phyloP scores from a whole-genome alignment of 73 alveolate genomes.

The Paramecium sonneborni region DNA sequence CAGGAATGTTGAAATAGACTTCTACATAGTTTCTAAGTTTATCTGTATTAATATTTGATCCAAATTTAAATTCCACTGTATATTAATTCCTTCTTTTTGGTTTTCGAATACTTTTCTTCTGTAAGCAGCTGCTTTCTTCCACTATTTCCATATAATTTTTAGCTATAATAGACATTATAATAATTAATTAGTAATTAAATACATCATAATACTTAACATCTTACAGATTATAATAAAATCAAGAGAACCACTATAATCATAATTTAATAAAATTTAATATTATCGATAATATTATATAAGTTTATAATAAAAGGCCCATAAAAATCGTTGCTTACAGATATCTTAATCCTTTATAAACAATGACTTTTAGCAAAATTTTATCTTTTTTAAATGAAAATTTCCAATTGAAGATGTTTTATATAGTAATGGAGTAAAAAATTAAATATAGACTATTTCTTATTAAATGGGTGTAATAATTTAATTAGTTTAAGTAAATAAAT shows the following conservation, averaged over 20 bases:
- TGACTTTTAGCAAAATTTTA: not conserved
- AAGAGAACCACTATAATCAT: not conserved
- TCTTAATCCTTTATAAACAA: not conserved
- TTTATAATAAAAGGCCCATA: not conserved
- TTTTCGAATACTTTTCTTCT: not conserved
- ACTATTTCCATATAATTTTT: not conserved
- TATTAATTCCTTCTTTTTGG: slow-evolving; percentile 21
- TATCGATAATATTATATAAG: not conserved
- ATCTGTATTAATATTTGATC: not conserved
- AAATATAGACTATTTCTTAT: no score
- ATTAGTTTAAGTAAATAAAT: no score
- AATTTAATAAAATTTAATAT: not conserved
- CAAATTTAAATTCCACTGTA: slow-evolving; percentile 19
- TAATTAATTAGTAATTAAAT: not conserved
- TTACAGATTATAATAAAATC: not conserved
- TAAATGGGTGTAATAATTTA: no score
- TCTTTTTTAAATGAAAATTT: no score
- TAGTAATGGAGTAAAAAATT: no score
- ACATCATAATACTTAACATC: not conserved
- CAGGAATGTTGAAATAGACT: not conserved
- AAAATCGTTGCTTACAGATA: not conserved
- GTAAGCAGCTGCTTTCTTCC: not conserved
- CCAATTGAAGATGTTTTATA: no score
- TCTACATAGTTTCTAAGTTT: not conserved
- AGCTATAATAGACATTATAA: not conserved